Conservation (phyloP, 805 yeast species). For the Saccharomycopsis synnaedendra region DNA sequence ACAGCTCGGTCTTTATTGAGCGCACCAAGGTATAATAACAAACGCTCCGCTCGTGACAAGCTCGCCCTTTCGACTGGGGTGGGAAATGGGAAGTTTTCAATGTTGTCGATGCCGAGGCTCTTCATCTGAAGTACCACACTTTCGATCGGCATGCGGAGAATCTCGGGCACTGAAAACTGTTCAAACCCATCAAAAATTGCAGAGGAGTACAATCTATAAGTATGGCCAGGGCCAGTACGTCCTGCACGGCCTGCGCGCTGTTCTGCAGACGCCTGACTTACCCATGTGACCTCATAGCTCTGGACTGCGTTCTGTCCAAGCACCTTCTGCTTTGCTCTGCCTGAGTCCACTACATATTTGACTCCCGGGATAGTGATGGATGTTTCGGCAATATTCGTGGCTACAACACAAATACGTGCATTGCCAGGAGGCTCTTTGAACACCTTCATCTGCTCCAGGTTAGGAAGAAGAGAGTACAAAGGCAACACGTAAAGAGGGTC, state of each 20-base stretch:
- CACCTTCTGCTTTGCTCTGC: slow-evolving; percentile 79
- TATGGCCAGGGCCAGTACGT: slow-evolving; percentile 98
- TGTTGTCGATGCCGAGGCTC: slow-evolving; percentile 89
- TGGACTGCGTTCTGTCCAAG: slow-evolving; percentile 85
- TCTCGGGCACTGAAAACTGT: slow-evolving; percentile 82
- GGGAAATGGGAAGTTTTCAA: slow-evolving; percentile 90
- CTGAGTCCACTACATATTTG: slow-evolving; percentile 89
- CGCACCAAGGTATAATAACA: slow-evolving; percentile 72
- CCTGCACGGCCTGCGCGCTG: slow-evolving; percentile 98
- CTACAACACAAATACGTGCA: slow-evolving; percentile 79
- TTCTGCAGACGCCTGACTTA: slow-evolving; percentile 89
- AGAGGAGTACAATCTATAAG: slow-evolving; percentile 84
- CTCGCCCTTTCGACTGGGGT: slow-evolving; percentile 70
- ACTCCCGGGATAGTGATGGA: slow-evolving; percentile 94
- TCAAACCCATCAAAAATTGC: slow-evolving; percentile 80
- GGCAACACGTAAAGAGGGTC: slow-evolving; percentile 90
- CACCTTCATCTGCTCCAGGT: slow-evolving; percentile 88
- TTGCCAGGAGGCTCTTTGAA: slow-evolving; percentile 80
- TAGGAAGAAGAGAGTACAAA: slow-evolving; percentile 84
- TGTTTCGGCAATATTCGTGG: slow-evolving; percentile 97
- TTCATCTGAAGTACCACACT: slow-evolving; percentile 94
- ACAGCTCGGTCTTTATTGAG: slow-evolving; percentile 40
- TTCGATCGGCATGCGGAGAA: slow-evolving; percentile 90
- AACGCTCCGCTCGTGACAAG: slow-evolving; percentile 51
- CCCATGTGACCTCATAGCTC: slow-evolving; percentile 84